Percentiles rank a stretch among this genome's conserved stretches.
phyloP scores from a whole-genome alignment of 2,329 filamentous ascomycete species.

The Aureobasidium sp. region DNA sequence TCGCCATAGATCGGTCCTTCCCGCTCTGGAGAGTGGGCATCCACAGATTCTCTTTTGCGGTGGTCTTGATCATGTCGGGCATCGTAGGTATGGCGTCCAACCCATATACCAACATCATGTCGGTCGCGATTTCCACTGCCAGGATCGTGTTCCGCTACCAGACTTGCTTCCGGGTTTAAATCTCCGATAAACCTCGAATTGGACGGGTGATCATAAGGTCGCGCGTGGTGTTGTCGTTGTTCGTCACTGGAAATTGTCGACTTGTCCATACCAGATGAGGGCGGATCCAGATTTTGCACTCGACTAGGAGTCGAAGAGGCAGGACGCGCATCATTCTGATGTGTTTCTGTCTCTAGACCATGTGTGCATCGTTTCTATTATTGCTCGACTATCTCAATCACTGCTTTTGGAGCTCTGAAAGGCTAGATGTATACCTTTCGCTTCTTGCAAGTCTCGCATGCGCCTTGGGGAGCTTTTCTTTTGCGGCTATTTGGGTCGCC shows the following conservation, averaged over 20 bases:
- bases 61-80: conserved; percentile 25
- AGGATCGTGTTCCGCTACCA: conserved; percentile 30
- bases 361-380: conserved; percentile 37
- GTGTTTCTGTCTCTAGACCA: conserved; percentile 25
- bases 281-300: background rate
- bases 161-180: conserved; percentile 41
- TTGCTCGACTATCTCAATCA: conserved; percentile 19
- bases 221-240: background rate
- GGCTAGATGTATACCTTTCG: conserved; percentile 25
- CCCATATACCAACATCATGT: conserved; percentile 30
- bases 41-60: conserved; percentile 17
- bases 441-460: conserved; percentile 40
- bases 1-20: conserved; percentile 23
- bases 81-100: conserved; percentile 20
- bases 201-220: background rate
- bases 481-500: conserved; percentile 38
- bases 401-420: conserved; percentile 12
- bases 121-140: conserved; percentile 19
- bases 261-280: background rate
- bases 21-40: conserved; percentile 20
- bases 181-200: conserved; percentile 38
- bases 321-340: background rate
- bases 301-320: conserved; percentile 22
- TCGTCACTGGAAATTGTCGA: background rate
- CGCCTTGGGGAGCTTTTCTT: conserved; percentile 37